Conservation (phyloP, 352 stramenopile genomes). For the Elongisporangium anandrum region DNA sequence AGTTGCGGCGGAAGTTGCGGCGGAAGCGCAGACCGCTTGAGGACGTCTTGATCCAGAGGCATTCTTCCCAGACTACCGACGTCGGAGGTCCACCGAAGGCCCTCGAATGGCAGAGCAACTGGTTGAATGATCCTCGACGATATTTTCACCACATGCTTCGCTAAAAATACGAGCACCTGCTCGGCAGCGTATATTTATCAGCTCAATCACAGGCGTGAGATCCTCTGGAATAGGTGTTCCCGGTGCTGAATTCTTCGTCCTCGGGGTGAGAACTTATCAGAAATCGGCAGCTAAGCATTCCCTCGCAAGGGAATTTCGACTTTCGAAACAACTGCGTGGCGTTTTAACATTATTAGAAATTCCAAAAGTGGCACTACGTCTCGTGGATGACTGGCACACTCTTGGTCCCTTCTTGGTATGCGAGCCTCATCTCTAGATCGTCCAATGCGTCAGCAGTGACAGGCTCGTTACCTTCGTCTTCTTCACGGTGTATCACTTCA, state of each 20-base stretch:
- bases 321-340: too few relatives aligned
- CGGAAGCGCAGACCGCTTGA: constrained; percentile 8
- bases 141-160: background rate
- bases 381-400: constrained; percentile 6
- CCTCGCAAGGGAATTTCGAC: too few relatives aligned
- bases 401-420: constrained; percentile 1
- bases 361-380: background rate
- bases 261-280: background rate
- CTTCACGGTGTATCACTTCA: background rate
- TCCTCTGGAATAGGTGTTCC: background rate
- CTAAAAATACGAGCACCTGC: background rate
- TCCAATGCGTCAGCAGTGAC: constrained; percentile 18
- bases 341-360: background rate
- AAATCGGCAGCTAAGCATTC: too few relatives aligned
- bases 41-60: constrained; percentile 1
- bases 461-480: constrained; percentile 2
- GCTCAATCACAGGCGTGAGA: too few relatives aligned
- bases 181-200: background rate
- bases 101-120: background rate
- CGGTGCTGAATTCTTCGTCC: background rate
- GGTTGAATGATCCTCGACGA: background rate
- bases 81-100: background rate
- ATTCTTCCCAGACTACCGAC: background rate
- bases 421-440: constrained; percentile 14
- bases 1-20: constrained; percentile 48